phyloP scores from a whole-genome alignment of 345 rosid genomes.

The Syzygium grande region DNA sequence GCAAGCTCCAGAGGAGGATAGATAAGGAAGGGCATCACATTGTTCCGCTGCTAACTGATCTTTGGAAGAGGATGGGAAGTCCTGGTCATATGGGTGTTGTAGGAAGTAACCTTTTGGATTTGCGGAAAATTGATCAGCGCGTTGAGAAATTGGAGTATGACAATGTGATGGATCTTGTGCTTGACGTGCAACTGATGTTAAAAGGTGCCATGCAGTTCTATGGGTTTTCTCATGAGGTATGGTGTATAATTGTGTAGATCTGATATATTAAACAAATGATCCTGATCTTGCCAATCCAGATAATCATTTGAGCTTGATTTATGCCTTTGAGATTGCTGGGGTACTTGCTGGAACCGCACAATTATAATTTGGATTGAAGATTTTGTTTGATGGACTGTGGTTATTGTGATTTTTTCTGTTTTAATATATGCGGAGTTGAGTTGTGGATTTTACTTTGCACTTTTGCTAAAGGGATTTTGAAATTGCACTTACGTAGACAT shows the following conservation, averaged over 20 bases:
- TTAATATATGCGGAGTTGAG: not conserved
- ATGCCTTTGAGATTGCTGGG: not conserved
- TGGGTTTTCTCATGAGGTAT: constrained; percentile 91
- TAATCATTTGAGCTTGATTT: not conserved
- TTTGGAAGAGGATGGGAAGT: constrained; percentile 85
- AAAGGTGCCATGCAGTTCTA: constrained; percentile 83
- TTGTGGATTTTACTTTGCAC: not conserved
- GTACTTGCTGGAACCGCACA: not conserved
- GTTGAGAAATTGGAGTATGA: constrained; percentile 74
- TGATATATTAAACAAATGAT: not conserved
- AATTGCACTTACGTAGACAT: not conserved
- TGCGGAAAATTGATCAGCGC: constrained; percentile 80
- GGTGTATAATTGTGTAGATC: not conserved
- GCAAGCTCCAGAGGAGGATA: constrained; percentile 87
- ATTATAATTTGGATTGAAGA: not conserved
- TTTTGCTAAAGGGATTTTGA: not conserved
- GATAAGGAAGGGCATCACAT: constrained; percentile 94
- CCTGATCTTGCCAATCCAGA: not conserved
- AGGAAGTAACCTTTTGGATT: constrained; percentile 64
- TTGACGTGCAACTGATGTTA: constrained; percentile 84
- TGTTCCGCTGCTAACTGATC: constrained; percentile 77
- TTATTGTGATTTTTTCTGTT: not conserved
- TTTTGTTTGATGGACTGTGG: not conserved
- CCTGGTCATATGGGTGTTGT: constrained; percentile 52
- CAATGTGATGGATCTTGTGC: constrained; percentile 82